A percentile compares a stretch with the other conserved stretches of the same genome.
These are phyloP conservation scores for Rhytidhysteron rufulum DNA, from an alignment of 2,329 filamentous ascomycete species.

Conservation along the genomic window DNA sequence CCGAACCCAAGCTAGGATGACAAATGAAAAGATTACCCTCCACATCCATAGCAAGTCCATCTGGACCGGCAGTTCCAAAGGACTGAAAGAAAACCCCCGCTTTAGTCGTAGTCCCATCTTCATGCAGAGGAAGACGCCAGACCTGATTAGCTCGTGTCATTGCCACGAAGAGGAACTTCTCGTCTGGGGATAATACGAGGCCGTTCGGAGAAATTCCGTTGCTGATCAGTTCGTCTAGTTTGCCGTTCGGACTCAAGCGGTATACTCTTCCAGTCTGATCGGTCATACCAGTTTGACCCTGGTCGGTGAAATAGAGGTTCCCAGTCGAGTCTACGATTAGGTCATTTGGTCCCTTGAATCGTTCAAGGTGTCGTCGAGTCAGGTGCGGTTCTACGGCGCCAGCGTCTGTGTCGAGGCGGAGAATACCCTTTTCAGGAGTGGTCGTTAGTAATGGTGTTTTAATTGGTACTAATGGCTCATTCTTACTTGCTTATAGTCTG, in stretches of 20 bases:
- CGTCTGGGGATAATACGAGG: constrained; percentile 35
- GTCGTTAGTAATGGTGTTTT: not conserved
- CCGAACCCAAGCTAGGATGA: too few species aligned
- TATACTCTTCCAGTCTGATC: constrained; percentile 42
- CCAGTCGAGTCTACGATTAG: constrained; percentile 36
- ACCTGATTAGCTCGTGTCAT: too few species aligned
- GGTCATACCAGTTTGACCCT: constrained; percentile 43
- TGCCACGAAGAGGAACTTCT: too few species aligned
- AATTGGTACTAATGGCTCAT: not conserved
- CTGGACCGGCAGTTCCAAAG: too few species aligned
- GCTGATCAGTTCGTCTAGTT: constrained; percentile 35
- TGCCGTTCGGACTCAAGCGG: constrained; percentile 30
- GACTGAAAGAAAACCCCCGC: too few species aligned
- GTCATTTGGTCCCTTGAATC: constrained; percentile 45
- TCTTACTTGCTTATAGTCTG: constrained; percentile 42
- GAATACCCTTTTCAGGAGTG: constrained; percentile 29
- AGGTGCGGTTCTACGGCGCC: constrained; percentile 26
- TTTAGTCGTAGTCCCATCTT: too few species aligned
- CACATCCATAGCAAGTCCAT: too few species aligned
- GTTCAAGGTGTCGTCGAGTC: constrained; percentile 37
- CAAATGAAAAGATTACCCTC: too few species aligned
- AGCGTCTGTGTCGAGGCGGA: constrained; percentile 31
- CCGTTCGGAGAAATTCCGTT: constrained; percentile 42
- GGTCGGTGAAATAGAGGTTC: constrained; percentile 44
- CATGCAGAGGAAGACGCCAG: too few species aligned